A percentile compares a stretch with the other conserved stretches of the same genome.
phyloP scores from a whole-genome alignment of 1,139 yeast genomes.

The Candida anutae region DNA sequence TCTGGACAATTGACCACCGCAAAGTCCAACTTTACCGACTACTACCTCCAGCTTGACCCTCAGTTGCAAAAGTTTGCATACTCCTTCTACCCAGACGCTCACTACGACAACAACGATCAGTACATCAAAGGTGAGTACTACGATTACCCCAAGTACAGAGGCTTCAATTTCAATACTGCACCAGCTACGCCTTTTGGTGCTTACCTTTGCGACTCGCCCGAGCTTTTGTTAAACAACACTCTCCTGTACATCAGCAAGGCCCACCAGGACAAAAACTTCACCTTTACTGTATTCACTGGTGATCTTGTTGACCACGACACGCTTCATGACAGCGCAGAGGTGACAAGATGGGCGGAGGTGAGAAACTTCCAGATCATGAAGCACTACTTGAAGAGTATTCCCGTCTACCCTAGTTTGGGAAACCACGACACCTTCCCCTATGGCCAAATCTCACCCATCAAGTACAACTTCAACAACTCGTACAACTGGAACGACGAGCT shows the following conservation, averaged over 20 bases:
- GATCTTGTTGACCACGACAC: conserved; percentile 61
- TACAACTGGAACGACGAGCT: conserved; percentile 56
- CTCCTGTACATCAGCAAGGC: conserved; percentile 36
- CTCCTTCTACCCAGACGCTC: conserved; percentile 29
- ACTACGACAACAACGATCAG: conserved; percentile 26
- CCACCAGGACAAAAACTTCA: conserved; percentile 27
- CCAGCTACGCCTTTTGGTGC: conserved; percentile 59
- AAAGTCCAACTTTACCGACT: conserved; percentile 26
- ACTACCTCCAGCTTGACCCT: conserved; percentile 14
- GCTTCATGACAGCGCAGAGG: conserved; percentile 35
- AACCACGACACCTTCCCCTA: conserved; percentile 72
- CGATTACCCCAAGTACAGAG: conserved; percentile 28
- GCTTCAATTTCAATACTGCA: conserved; percentile 31
- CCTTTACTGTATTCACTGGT: conserved; percentile 62
- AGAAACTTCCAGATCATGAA: conserved; percentile 47
- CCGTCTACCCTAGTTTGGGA: conserved; percentile 61
- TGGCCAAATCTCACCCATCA: conserved; percentile 54
- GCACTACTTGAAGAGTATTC: conserved; percentile 42
- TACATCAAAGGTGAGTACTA: conserved; percentile 35
- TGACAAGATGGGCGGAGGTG: conserved; percentile 48
- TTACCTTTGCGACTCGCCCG: conserved; percentile 61
- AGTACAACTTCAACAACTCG: conserved; percentile 30
- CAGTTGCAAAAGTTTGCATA: conserved; percentile 12
- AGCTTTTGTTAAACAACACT: conserved; percentile 47
- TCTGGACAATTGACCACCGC: conserved; percentile 16